Base-by-base conservation (phyloP, 345 rosid genomes). In the Lepidium sativum region DNA sequence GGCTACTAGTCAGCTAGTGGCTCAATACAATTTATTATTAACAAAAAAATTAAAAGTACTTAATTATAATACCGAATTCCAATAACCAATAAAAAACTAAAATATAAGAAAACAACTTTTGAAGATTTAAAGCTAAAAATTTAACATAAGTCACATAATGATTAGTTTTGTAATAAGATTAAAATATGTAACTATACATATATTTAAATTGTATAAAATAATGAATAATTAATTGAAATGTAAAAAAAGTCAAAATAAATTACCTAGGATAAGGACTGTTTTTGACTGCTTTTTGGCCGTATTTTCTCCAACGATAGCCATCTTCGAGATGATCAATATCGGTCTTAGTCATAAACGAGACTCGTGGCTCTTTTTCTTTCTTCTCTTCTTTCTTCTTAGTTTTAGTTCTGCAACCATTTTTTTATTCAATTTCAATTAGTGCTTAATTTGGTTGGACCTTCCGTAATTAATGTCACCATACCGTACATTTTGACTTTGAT, bases 291-390 rank as follows among this genome's bases (percentile, higher is more conserved):
- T 87, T 87, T 60, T 87, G 95, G 66, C 95, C 95, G 59, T 87
- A 87, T 68, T 87, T 87, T 75, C 95, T 82, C 95, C 95, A 88
- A 57, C 95, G 79, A 45, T 85, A 88, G 40, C 95, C 95, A 43
- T 88, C 95, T 81, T 88, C 92, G 43, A 88, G 89, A 75, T 85
- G 81, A 77, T 88, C 95, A 32, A 85, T 75, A 45, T 88, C 95
- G 40, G 86, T 84, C 77, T 81, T 88, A 15, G 96, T 88, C 96
- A 88, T 76, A 67, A 88, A 88, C 20, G 96, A 87, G 76, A 82
- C 87, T 65, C 74, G 79, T 16, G 92, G 86, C 39, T 84, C 92
- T 53, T 60, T 82, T 65, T 82, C 72, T 72, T 67, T 81, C 52
- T 79, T 87, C 61, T 87, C 88, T 45, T 40, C 82, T 80, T 80